Percentiles rank a stretch among this genome's conserved stretches.
Evolutionary conservation across 139 green algal species (phyloP).

Genomic region (Tetratostichococcus sp.): DNA sequence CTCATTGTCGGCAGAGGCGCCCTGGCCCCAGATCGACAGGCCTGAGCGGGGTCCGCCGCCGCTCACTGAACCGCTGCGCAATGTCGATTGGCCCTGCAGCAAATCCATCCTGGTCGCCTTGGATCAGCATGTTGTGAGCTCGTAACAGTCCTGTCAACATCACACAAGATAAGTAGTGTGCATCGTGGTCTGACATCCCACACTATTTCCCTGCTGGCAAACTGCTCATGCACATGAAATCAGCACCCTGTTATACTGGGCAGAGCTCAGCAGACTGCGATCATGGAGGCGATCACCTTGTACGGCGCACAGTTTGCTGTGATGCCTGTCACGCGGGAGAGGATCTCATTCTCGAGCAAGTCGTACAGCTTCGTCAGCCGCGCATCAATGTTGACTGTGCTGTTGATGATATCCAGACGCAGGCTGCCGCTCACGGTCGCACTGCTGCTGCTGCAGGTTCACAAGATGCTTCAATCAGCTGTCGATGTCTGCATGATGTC

Average conservation of each 20-base stretch:
- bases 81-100: not conserved
- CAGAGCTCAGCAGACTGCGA: no score
- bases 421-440: conserved; percentile 3
- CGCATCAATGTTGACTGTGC: conserved; percentile 50
- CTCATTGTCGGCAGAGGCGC: not conserved
- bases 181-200: not conserved
- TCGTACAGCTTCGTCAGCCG: conserved; percentile 77
- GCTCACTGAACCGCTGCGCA: not conserved
- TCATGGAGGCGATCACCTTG: conserved; percentile 13
- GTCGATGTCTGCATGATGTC: no score
- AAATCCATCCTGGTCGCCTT: not conserved
- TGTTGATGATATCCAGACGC: conserved; percentile 72
- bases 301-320: conserved; percentile 33
- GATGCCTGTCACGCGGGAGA: conserved; percentile 22
- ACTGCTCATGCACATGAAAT: not conserved
- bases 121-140: not conserved
- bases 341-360: conserved; percentile 72
- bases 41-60: no score
- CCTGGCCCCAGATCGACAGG: not conserved
- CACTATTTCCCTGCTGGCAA: no score
- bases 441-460: no score
- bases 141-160: no score
- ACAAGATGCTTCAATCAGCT: no score
- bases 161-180: not conserved
- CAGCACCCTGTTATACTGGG: not conserved